phyloP scores from a whole-genome alignment of 2,329 filamentous ascomycete species.

The Triangularia setosa region DNA sequence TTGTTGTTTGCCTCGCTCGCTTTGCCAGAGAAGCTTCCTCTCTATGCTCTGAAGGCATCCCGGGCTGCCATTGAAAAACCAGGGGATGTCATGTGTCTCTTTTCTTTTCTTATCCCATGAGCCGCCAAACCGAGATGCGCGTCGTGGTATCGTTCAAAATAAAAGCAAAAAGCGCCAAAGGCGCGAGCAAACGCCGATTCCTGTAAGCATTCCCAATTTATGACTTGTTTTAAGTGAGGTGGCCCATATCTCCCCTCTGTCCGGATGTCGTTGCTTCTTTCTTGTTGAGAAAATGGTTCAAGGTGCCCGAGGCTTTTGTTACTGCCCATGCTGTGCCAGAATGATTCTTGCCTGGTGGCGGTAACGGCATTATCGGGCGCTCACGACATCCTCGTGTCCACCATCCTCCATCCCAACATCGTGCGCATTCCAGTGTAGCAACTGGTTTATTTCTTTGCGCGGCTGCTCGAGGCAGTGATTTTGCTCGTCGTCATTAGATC shows the following conservation, averaged over 20 bases:
- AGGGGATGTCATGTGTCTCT: not conserved
- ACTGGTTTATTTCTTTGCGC: constrained; percentile 48
- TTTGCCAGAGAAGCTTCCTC: not conserved
- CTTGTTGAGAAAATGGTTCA: not conserved
- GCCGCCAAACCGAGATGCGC: not conserved
- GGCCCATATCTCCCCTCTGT: not conserved
- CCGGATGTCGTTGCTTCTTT: not conserved
- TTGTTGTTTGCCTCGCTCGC: not conserved
- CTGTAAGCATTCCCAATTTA: not conserved
- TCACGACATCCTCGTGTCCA: not conserved
- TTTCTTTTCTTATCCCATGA: not conserved
- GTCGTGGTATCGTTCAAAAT: not conserved
- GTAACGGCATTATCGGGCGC: not conserved
- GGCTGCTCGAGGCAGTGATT: constrained; percentile 56
- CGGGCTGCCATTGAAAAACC: not conserved
- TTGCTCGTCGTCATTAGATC: constrained; percentile 87
- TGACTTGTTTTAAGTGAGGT: not conserved
- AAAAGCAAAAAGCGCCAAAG: not conserved
- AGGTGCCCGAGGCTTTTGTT: not conserved
- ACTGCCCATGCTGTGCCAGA: not conserved
- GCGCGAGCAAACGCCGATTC: not conserved
- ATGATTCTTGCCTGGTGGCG: not conserved
- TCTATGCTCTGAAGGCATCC: not conserved
- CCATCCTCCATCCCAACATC: not conserved
- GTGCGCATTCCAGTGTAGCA: not conserved